Base-by-base conservation (phyloP, 345 rosid genomes). In the Linum lewisii region DNA sequence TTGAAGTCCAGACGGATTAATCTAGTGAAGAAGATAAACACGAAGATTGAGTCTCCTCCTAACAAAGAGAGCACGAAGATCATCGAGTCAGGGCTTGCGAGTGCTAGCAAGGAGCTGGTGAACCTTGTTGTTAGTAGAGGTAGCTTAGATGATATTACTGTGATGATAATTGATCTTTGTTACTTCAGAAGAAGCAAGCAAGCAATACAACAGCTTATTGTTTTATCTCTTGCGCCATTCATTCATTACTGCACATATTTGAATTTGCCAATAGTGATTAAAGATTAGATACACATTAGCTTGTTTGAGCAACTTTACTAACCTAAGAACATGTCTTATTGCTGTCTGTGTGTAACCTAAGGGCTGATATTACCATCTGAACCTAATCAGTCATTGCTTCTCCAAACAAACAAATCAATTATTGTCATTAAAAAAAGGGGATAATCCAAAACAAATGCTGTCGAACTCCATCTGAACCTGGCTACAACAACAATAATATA, bases 121-220 rank as follows among this genome's bases (percentile, higher is more conserved):
- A 72, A 76, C 69, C 81, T 90, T 37, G 85, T 88, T 4, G 77
- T 66, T 19, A 76, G 75, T 61, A 80, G 85, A 69, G 93, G 93
- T 36, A 84, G 84, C 60, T 69, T 83, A 71, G 95, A 90, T 69
- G 93, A 85, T 64, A 79, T 87, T 38, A 90, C 91, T 24, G 87
- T 82, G 66, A 77, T 84, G 84, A 69, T 90, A 20, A 72, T 90
- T 9, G 90, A 90, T 74, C 63, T 83, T 16, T 68, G 67, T 61
- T 76, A 66, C 54, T 85, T 82, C 66, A 79, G 74, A 71, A n/a
- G n/a, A n/a, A 54, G 29, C 22, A 62, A 58, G 60, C 24, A 18
- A 36, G 8, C 54, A 21, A 6, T 20, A 15, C 4, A 32, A 32
- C 32, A n/a, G 34, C 57, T 21, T 23, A 26, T 7, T 16, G 18